Conservation (phyloP, 345 rosid genomes). For the Populus euphratica region DNA sequence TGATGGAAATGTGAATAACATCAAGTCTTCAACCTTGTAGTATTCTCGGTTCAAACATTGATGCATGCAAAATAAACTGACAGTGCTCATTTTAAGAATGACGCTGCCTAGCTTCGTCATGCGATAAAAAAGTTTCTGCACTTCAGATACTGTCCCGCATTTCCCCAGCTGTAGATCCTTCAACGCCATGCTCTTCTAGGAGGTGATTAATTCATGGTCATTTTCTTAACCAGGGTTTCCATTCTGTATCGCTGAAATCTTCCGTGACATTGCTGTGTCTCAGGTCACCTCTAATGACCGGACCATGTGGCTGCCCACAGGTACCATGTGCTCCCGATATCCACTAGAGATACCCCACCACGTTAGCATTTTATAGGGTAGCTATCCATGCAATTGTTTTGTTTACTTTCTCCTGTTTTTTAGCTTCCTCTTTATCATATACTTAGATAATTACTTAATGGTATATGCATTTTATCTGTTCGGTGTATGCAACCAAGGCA, state of each 20-base stretch:
- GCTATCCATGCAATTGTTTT: neutral
- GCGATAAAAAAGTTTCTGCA: neutral
- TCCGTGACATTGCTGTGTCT: neutral
- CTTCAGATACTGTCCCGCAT: neutral
- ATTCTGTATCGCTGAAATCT: neutral
- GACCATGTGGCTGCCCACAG: slow-evolving; percentile 14
- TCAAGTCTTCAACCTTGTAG: neutral
- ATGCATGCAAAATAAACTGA: neutral
- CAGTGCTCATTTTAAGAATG: neutral
- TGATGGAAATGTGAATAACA: neutral
- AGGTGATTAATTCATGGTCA: neutral
- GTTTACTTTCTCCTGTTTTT: neutral
- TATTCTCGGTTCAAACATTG: neutral
- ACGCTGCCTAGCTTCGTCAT: neutral
- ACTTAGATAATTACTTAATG: neutral
- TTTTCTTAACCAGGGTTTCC: neutral
- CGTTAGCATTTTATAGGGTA: neutral
- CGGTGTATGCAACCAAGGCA: neutral
- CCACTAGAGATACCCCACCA: slow-evolving; percentile 9
- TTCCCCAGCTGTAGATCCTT: neutral
- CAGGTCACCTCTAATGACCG: neutral
- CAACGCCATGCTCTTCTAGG: neutral
- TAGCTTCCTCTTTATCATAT: neutral
- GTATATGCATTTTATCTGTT: neutral
- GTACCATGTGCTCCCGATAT: slow-evolving; percentile 6